phyloP scores from a whole-genome alignment of 345 rosid species.

The Streptanthus diversifolius region DNA sequence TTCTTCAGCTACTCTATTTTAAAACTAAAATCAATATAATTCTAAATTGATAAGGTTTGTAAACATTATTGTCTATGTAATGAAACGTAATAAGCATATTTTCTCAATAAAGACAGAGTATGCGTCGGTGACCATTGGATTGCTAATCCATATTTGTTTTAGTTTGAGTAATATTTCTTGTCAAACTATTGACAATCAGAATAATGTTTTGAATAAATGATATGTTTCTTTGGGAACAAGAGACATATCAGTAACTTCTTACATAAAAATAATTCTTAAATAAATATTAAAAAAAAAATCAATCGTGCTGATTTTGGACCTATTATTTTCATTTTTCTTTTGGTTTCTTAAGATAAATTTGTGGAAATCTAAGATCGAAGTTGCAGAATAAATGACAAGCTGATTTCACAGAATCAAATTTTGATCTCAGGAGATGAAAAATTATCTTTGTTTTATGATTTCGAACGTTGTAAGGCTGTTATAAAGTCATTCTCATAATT shows the following conservation, averaged over 20 bases:
- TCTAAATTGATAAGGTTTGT: neutral
- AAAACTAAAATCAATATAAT: neutral
- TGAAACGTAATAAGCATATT: neutral
- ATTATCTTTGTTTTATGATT: no score
- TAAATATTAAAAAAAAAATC: neutral
- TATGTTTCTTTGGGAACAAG: neutral
- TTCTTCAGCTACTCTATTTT: no score
- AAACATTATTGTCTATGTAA: neutral
- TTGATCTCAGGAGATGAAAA: no score
- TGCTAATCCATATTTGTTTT: neutral
- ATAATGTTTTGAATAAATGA: neutral
- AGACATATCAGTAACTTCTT: neutral
- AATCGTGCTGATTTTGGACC: neutral
- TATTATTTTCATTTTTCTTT: neutral
- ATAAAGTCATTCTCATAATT: no score
- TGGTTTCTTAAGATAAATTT: neutral
- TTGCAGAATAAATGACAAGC: no score
- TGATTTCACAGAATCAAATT: no score
- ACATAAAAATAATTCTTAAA: neutral
- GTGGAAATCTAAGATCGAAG: no score
- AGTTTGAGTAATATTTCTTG: neutral
- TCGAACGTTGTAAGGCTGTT: no score
- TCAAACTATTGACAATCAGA: neutral
- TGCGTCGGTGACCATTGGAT: neutral
- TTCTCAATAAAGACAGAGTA: neutral